Conservation (phyloP, 2,329 filamentous ascomycete genomes). For the Alternaria brassicae region DNA sequence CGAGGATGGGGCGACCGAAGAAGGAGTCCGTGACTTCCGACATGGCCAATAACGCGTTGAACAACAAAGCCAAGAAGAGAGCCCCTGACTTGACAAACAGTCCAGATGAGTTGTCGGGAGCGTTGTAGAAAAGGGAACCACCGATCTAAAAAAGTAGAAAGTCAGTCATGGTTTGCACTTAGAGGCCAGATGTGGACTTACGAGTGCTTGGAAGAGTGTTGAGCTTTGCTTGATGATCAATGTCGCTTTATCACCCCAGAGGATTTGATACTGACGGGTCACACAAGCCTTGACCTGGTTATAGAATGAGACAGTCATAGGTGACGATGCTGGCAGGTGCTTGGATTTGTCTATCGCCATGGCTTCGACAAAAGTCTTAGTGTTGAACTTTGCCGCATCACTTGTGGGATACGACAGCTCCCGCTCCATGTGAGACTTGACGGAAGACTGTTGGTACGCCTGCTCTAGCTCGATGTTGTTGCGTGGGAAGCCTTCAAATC, state of each 20-base stretch:
- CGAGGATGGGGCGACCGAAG: conserved; percentile 75
- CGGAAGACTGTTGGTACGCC: conserved; percentile 59
- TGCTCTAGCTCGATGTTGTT: conserved; percentile 53
- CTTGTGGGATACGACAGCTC: conserved; percentile 66
- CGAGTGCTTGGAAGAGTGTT: conserved; percentile 62
- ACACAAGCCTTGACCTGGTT: conserved; percentile 63
- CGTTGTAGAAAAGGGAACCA: conserved; percentile 73
- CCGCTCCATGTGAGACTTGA: conserved; percentile 59
- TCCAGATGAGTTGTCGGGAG: conserved; percentile 63
- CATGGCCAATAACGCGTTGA: conserved; percentile 68
- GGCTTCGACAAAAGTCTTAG: conserved; percentile 60
- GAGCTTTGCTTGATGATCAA: conserved; percentile 68
- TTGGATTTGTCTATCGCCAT: conserved; percentile 64
- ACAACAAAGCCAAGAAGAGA: conserved; percentile 69
- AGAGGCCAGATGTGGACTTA: background rate
- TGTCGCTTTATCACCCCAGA: conserved; percentile 70
- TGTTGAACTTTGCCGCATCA: conserved; percentile 51
- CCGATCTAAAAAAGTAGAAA: conserved; percentile 56
- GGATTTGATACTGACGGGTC: conserved; percentile 68
- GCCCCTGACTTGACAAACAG: conserved; percentile 70
- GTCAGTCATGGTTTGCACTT: background rate
- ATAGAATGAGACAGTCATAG: conserved; percentile 54
- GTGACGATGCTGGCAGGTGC: conserved; percentile 60
- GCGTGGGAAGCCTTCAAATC: conserved; percentile 54
- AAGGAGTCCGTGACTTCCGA: conserved; percentile 68